Base-by-base conservation (phyloP, 495 filamentous ascomycete species). In the Ramalina intermedia region DNA sequence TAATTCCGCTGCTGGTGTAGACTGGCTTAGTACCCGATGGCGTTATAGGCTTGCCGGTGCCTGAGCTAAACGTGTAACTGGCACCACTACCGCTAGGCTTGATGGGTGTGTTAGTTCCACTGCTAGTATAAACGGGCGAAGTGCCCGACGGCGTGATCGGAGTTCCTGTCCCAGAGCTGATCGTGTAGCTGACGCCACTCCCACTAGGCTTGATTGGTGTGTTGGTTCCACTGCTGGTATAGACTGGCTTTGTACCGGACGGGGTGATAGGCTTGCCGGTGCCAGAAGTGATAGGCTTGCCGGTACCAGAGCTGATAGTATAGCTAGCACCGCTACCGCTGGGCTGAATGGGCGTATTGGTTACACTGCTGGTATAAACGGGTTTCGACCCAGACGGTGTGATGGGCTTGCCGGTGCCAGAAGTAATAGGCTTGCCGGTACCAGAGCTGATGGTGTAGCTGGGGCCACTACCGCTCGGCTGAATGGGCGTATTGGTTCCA, bases 61-160 rank as follows among this genome's bases (percentile, higher is more conserved):
- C 44, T n/a, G 44, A 33, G 44, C 13, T 16, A 7, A 33, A 6
- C 2, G 39, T 16, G 27, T 47, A 47, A 7, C n/a, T 36, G 5
- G 16, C 11, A 12, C 17, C 29, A 7, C 20, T 47, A 7, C 44
- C 44, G 21, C 23, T 33, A 6, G 44, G 44, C 13, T 24, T 16
- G 44, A 47, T 47, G 14, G 44, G 44, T 24, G 13, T 47, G 8
- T 33, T 33, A 9, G 44, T 47, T 13, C 44, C 27, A 24, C 17
- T 27, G 18, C 20, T 24, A n/a, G 17, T 41, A 23, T 44, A 44
- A 18, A 26, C 21, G 13, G 41, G 41, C 17, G 12, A 8, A 33
- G 27, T 47, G 27, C 44, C 44, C 4, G 44, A 47, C 18, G 44
- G 44, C 16, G 44, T 33, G 16, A 47, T 36, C 16, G 44, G 44